Evolutionary conservation across 495 filamentous ascomycete genomes (phyloP).

Genomic region (Neurospora sp.): DNA sequence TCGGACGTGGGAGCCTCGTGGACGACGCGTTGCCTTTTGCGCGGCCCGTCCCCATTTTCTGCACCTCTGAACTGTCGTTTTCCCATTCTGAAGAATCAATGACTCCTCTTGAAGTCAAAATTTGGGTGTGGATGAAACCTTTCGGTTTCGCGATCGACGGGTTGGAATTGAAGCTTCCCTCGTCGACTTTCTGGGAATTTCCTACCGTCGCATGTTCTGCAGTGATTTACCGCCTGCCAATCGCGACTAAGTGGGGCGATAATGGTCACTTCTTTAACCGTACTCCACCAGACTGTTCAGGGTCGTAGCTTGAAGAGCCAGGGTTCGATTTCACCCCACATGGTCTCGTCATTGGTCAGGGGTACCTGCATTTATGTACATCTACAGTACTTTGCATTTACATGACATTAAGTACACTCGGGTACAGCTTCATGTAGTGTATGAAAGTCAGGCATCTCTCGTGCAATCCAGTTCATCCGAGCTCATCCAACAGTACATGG

Average conservation of each 20-base stretch:
- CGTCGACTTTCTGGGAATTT: constrained; percentile 8
- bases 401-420: not conserved
- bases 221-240: constrained; percentile 12
- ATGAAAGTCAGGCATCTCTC: not conserved
- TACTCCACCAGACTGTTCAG: not conserved
- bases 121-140: not conserved
- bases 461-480: not conserved
- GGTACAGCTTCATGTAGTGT: not conserved
- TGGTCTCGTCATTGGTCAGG: not conserved
- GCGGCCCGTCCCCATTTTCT: constrained; percentile 16
- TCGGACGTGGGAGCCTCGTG: constrained; percentile 41
- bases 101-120: not conserved
- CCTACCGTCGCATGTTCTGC: constrained; percentile 11
- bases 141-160: not conserved
- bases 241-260: constrained; percentile 9
- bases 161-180: not conserved
- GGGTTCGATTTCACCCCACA: not conserved
- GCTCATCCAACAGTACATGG: not conserved
- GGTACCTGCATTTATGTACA: not conserved
- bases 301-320: not conserved
- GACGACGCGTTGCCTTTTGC: constrained; percentile 26
- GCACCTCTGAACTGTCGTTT: constrained; percentile 27
- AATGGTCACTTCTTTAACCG: not conserved
- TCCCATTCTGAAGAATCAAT: constrained; percentile 20
- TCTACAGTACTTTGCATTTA: not conserved